A percentile compares a stretch with the other conserved stretches of the same genome.
Conservation (phyloP, 1,139 yeast genomes). For the Sugiyamaella neomexicana region DNA sequence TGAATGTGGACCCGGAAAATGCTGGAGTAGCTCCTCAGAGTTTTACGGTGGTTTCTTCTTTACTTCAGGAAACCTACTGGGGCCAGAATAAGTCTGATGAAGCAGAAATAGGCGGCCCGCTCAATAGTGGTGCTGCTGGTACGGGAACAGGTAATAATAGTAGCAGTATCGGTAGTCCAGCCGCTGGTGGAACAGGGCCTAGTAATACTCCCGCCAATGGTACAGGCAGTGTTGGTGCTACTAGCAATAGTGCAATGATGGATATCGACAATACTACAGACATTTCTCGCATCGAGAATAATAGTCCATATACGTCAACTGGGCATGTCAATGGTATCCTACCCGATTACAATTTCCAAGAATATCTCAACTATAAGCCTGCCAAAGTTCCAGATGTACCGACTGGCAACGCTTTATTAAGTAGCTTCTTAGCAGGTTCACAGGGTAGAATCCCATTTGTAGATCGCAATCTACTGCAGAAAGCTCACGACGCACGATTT, state of each 20-base stretch:
- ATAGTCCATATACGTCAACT: constrained; percentile 16
- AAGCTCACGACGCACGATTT: constrained; percentile 29
- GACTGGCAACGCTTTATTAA: constrained; percentile 26
- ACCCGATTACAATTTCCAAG: constrained; percentile 33
- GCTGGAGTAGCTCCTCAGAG: constrained; percentile 31
- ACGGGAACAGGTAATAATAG: constrained; percentile 14
- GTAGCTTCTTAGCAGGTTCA: constrained; percentile 24
- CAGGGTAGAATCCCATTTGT: constrained; percentile 31
- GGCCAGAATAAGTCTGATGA: constrained; percentile 23
- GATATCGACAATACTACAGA: not conserved
- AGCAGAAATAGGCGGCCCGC: constrained; percentile 4
- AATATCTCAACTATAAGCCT: constrained; percentile 29
- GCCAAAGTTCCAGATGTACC: constrained; percentile 27
- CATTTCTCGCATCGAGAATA: not conserved
- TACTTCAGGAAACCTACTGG: constrained; percentile 35
- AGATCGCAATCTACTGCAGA: constrained; percentile 26
- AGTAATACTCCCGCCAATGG: not conserved
- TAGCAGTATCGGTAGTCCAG: constrained; percentile 8
- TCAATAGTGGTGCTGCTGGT: constrained; percentile 13
- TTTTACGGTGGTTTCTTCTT: constrained; percentile 35
- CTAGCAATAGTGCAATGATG: constrained; percentile 1
- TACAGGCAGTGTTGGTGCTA: constrained; percentile 14
- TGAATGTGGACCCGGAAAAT: constrained; percentile 31
- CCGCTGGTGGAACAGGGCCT: not conserved
- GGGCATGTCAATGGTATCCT: constrained; percentile 26